phyloP scores from a whole-genome alignment of 2,329 filamentous ascomycete genomes.

The Didymosphaeria variabile region DNA sequence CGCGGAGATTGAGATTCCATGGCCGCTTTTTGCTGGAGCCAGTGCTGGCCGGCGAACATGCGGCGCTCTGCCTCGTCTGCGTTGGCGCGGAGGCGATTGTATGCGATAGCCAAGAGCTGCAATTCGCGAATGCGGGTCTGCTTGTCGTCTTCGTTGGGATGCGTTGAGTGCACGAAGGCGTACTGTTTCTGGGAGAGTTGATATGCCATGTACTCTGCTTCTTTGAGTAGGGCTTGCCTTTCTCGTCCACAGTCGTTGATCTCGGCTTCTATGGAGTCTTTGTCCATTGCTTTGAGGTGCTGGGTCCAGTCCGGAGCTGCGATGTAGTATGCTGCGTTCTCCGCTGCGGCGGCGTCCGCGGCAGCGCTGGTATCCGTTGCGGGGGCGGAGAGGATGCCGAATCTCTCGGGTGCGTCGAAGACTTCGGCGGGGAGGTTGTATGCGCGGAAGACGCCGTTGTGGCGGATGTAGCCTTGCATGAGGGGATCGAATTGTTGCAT shows the following conservation, averaged over 20 bases:
- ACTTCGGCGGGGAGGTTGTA: constrained; percentile 29
- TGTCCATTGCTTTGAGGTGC: constrained; percentile 27
- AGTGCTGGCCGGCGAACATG: constrained; percentile 27
- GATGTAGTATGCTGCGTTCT: constrained; percentile 27
- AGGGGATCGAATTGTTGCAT: constrained; percentile 36
- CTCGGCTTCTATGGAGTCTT: constrained; percentile 18
- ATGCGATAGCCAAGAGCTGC: constrained; percentile 29
- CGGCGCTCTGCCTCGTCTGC: constrained; percentile 28
- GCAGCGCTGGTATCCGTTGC: constrained; percentile 8
- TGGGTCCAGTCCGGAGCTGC: constrained; percentile 32
- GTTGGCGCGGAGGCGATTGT: constrained; percentile 27
- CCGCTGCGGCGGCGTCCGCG: constrained; percentile 6
- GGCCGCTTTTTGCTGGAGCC: constrained; percentile 30
- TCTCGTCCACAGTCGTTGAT: constrained; percentile 29
- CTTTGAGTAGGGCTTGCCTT: constrained; percentile 25
- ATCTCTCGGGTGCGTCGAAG: constrained; percentile 27
- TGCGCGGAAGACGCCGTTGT: constrained; percentile 36
- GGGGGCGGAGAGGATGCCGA: constrained; percentile 1
- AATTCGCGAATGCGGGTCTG: constrained; percentile 29
- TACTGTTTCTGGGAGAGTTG: constrained; percentile 31
- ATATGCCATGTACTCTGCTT: constrained; percentile 32
- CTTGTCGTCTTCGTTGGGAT: constrained; percentile 28
- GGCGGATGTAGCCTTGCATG: constrained; percentile 38
- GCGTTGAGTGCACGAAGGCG: constrained; percentile 28
- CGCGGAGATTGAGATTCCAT: constrained; percentile 20